Conservation (phyloP, 108 stramenopile species). For the Nitzschia sp. region DNA sequence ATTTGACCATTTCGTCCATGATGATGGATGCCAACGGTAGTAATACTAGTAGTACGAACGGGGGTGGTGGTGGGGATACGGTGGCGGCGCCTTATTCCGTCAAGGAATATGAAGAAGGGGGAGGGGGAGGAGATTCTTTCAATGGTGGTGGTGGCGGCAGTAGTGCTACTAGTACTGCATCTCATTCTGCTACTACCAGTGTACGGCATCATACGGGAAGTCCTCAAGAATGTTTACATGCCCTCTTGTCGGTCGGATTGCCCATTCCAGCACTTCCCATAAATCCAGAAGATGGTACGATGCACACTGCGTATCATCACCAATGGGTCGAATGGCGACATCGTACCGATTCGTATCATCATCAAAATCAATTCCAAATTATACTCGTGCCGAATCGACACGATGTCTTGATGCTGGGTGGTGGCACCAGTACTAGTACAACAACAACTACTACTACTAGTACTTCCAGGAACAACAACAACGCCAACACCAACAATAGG, state of each 20-base stretch:
- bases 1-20: constrained; percentile 14
- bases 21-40: neutral
- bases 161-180: neutral
- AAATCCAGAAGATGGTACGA: neutral
- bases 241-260: constrained; percentile 18
- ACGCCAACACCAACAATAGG: neutral
- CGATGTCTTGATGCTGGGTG: constrained; percentile 25
- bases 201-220: constrained; percentile 27
- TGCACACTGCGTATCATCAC: constrained; percentile 1
- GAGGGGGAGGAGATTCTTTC: constrained; percentile 1
- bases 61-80: neutral
- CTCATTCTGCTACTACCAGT: neutral
- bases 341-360: constrained; percentile 30
- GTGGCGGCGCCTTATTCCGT: constrained; percentile 10
- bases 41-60: too few relatives aligned
- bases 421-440: too few relatives aligned
- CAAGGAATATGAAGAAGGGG: constrained; percentile 17
- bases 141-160: neutral
- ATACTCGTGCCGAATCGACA: constrained; percentile 19
- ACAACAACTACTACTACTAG: constrained; percentile 18
- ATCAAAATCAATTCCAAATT: constrained; percentile 3
- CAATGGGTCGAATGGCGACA: constrained; percentile 27
- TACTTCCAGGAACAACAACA: too few relatives aligned
- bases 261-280: constrained; percentile 9
- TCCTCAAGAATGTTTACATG: constrained; percentile 33